Percentiles rank a stretch among this genome's conserved stretches.
Conservation (phyloP, 2,329 filamentous ascomycete genomes). For the Pezicula neosporulosa region DNA sequence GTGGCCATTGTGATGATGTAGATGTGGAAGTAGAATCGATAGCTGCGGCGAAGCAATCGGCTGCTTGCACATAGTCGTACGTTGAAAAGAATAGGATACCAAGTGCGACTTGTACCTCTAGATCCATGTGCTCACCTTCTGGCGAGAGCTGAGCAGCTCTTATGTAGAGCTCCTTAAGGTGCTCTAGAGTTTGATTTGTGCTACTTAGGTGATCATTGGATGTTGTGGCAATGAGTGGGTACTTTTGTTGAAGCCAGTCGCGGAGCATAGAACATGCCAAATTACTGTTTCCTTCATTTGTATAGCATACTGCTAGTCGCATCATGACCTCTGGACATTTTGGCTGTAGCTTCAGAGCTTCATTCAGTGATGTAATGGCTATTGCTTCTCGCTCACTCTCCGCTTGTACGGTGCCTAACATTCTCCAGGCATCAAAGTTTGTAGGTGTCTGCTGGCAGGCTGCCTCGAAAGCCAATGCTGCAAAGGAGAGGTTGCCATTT, state of each 20-base stretch:
- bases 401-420: conserved; percentile 3
- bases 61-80: background rate
- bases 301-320: conserved; percentile 3
- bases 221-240: background rate
- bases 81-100: conserved; percentile 3
- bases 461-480: conserved; percentile 4
- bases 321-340: background rate
- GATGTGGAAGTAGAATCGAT: conserved; percentile 61
- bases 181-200: background rate
- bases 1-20: conserved; percentile 46
- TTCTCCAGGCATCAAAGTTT: conserved; percentile 1
- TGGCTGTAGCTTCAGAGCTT: conserved; percentile 2
- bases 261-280: background rate
- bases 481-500: conserved; percentile 2
- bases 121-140: background rate
- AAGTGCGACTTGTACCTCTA: conserved; percentile 4
- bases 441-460: background rate
- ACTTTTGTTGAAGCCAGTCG: conserved; percentile 3
- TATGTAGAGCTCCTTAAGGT: conserved; percentile 2
- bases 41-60: conserved; percentile 44
- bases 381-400: background rate
- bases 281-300: conserved; percentile 2
- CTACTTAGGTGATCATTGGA: background rate
- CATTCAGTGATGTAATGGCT: conserved; percentile 2
- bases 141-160: conserved; percentile 1